A percentile compares a stretch with the other conserved stretches of the same genome.
These are phyloP conservation scores for Telfairia occidentalis DNA, from an alignment of 331 rosid genomes.

Conservation along the genomic window DNA sequence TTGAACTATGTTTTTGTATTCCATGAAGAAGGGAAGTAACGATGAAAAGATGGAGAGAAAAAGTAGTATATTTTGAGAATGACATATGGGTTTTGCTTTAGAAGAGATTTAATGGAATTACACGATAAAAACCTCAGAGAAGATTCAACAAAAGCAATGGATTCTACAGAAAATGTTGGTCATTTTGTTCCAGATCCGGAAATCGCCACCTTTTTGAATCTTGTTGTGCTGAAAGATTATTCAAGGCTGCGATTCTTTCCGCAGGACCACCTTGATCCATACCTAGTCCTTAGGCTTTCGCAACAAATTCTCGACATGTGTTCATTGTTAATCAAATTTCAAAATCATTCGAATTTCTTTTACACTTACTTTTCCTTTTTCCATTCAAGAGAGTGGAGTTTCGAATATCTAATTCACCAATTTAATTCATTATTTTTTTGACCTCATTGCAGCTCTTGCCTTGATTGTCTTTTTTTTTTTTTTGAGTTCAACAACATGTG, in stretches of 20 bases:
- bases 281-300: not conserved
- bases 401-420: too few relatives aligned
- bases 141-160: constrained; percentile 8
- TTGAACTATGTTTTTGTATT: not conserved
- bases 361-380: too few relatives aligned
- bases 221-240: constrained; percentile 1
- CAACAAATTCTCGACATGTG: not conserved
- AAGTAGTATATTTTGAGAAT: not conserved
- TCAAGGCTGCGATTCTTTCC: not conserved
- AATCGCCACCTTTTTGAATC: constrained; percentile 7
- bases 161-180: not conserved
- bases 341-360: too few relatives aligned
- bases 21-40: not conserved
- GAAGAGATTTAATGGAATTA: not conserved
- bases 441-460: too few relatives aligned
- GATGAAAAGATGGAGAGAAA: not conserved
- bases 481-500: too few relatives aligned
- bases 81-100: not conserved
- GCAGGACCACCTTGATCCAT: not conserved
- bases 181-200: constrained; percentile 2
- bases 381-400: too few relatives aligned
- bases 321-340: too few relatives aligned
- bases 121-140: not conserved
- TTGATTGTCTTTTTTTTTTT: too few relatives aligned
- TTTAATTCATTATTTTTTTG: too few relatives aligned